Evolutionary conservation across 106 monocot genomes (phyloP).

Genomic region (Narthecium ossifragum): DNA sequence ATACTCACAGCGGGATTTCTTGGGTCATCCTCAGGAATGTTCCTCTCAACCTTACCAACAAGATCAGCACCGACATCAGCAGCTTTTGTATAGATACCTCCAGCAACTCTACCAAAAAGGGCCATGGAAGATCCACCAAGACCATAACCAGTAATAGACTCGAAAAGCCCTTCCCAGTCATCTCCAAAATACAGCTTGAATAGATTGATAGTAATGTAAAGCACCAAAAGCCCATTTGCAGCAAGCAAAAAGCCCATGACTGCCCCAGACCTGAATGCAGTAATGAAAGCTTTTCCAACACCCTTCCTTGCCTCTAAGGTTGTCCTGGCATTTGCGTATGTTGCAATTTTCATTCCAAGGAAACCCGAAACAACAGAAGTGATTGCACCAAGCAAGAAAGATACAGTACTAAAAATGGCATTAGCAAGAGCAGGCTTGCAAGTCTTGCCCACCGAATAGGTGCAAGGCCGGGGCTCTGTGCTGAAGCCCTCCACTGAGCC

Average conservation of each 20-base stretch:
- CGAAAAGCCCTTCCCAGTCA: slow-evolving; percentile 74
- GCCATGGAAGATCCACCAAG: slow-evolving; percentile 84
- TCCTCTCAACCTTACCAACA: slow-evolving; percentile 72
- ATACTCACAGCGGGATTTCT: slow-evolving; percentile 67
- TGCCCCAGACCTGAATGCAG: slow-evolving; percentile 57
- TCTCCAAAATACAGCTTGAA: slow-evolving; percentile 65
- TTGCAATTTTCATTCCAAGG: slow-evolving; percentile 79
- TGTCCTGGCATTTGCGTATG: slow-evolving; percentile 64
- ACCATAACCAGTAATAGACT: slow-evolving; percentile 67
- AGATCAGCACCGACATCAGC: slow-evolving; percentile 84
- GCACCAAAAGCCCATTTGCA: slow-evolving; percentile 60
- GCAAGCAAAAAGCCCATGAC: slow-evolving; percentile 71
- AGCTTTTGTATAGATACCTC: slow-evolving; percentile 75
- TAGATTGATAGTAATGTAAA: slow-evolving; percentile 59
- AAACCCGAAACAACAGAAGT: slow-evolving; percentile 63
- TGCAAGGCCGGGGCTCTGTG: slow-evolving; percentile 62
- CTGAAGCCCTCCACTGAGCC: slow-evolving; percentile 75
- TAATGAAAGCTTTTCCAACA: slow-evolving; percentile 68
- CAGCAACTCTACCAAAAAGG: slow-evolving; percentile 66
- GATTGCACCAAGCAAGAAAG: slow-evolving; percentile 62
- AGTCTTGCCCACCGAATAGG: slow-evolving; percentile 52
- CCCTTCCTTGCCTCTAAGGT: slow-evolving; percentile 73
- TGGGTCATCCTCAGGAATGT: slow-evolving; percentile 79
- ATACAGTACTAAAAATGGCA: slow-evolving; percentile 59
- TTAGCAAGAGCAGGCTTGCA: slow-evolving; percentile 70